Base-by-base conservation (phyloP, 164 flowering plant species). In the Euptelea pleiosperma region DNA sequence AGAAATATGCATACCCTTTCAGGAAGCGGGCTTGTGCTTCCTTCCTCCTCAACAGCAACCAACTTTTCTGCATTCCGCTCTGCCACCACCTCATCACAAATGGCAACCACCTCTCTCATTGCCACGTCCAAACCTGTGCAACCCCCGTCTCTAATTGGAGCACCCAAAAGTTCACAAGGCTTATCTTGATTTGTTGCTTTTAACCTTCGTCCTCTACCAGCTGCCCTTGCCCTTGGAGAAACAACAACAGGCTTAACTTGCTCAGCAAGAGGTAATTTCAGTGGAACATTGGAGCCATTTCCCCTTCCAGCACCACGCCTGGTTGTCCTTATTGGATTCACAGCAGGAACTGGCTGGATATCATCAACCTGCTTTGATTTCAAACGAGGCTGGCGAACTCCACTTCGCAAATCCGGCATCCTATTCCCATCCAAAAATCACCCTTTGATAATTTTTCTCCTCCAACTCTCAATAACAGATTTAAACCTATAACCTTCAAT, bases 351-450 rank as follows among this genome's bases (percentile, higher is more conserved):
- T 14, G 77, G 70, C 21, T 71, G 60, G 44, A 43, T 36, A 51
- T 64, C 65, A 44, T 63, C 64, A 30, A 62, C 56, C 68, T 70
- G 76, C 57, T 74, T 74, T 51, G 67, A 72, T 53, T 57, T 58
- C 46, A 68, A 24, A 19, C 59, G 67, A 40, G 60, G 35, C 50
- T 75, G 71, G 14, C 74, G 72, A 54, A 65, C 70, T 64, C 75
- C 78, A 56, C 78, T 62, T 64, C 75, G 56, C 58, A 72, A 63
- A 67, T 73, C 75, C n/a, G 75, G 75, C 76, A 74, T 76, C 53
- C 62, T 76, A 55, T 63, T 56, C 59, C 74, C 69, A 72, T 72
- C 61, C 57, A 67, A 66, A 69, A 55, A 18, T 41, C 22, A 52
- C 26, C 60, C 42, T 39, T 47, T 31, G 19, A 45, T 15, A 14